phyloP scores from a whole-genome alignment of 2,329 filamentous ascomycete genomes.

The Chalaropsis ovoidea region DNA sequence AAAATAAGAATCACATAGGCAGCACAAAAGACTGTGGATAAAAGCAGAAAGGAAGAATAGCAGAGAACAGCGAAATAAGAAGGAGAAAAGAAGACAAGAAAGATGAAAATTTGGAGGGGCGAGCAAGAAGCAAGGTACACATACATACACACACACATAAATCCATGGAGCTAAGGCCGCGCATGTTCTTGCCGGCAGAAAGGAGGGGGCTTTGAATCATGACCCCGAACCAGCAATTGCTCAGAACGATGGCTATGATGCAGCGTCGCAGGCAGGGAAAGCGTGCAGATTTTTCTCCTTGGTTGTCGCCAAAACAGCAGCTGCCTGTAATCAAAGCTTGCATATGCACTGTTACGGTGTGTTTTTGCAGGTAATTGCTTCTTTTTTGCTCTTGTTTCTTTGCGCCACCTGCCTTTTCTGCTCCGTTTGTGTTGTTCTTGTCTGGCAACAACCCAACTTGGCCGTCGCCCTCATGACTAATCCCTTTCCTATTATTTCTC shows the following conservation, averaged over 20 bases:
- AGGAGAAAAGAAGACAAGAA: slow-evolving; percentile 6
- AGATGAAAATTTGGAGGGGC: neutral
- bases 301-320: slow-evolving; percentile 7
- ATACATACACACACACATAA: neutral
- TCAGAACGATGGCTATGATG: neutral
- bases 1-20: neutral
- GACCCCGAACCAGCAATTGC: slow-evolving; percentile 8
- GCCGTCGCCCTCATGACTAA: neutral
- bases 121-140: neutral
- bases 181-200: neutral
- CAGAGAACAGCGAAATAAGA: neutral
- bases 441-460: neutral
- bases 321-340: slow-evolving; percentile 12
- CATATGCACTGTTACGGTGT: slow-evolving; percentile 9
- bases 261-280: neutral
- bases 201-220: slow-evolving; percentile 8
- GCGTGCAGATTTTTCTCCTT: slow-evolving; percentile 12
- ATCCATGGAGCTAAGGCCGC: no score
- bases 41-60: neutral
- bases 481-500: neutral
- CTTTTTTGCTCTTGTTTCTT: neutral
- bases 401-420: neutral
- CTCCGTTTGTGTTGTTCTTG: neutral
- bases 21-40: neutral
- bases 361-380: neutral